A percentile compares a stretch with the other conserved stretches of the same genome.
Conservation (phyloP, 306 rosid genomes). For the Ziziphus jujuba region DNA sequence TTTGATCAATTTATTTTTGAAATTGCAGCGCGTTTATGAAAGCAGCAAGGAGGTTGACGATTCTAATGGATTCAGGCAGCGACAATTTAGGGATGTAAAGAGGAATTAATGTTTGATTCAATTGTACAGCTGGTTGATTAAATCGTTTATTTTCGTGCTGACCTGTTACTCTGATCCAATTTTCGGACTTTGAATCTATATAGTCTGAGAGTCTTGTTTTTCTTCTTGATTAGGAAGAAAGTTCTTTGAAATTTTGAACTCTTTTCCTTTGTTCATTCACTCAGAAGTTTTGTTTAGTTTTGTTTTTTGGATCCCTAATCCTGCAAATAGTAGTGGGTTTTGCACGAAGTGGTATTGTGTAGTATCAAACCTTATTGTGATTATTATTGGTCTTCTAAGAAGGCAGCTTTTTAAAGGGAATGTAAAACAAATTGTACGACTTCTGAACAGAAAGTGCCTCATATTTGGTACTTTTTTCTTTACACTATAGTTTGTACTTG, state of each 20-base stretch:
- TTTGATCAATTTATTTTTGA: conserved; percentile 24
- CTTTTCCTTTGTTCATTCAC: conserved; percentile 17
- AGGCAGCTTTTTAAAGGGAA: not conserved
- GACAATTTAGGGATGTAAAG: conserved; percentile 59
- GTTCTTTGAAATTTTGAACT: conserved; percentile 29
- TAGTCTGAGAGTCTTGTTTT: conserved; percentile 22
- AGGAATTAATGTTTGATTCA: conserved; percentile 31
- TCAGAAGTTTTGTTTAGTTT: conserved; percentile 27
- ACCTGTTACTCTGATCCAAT: conserved; percentile 35
- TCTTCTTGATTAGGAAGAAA: conserved; percentile 13
- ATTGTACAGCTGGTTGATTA: conserved; percentile 58
- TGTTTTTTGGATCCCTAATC: conserved; percentile 19
- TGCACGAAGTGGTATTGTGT: conserved; percentile 14
- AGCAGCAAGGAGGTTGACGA: conserved; percentile 78
- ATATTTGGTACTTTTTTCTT: too few relatives aligned
- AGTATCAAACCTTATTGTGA: not conserved
- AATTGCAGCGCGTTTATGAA: conserved; percentile 67
- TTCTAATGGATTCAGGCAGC: conserved; percentile 76
- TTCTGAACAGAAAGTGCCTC: too few relatives aligned
- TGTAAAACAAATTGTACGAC: not conserved
- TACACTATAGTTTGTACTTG: too few relatives aligned
- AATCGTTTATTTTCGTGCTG: conserved; percentile 37
- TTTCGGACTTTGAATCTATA: conserved; percentile 19
- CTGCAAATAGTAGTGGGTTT: conserved; percentile 7
- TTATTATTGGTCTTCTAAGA: conserved; percentile 18